Base-by-base conservation (phyloP, 495 filamentous ascomycete species). In the Trichoderma asperelloides region DNA sequence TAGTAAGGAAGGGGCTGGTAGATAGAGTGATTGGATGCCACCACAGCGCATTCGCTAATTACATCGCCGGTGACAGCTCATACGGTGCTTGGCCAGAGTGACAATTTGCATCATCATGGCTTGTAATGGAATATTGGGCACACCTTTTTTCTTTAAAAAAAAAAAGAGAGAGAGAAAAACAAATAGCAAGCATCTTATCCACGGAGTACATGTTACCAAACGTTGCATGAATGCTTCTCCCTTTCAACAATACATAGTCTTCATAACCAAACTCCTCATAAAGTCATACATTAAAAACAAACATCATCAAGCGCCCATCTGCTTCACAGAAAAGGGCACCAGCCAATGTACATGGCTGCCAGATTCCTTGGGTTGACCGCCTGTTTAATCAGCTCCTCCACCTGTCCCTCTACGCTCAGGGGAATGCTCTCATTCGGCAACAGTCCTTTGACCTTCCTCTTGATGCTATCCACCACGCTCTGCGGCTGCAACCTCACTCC, bases 341-440 rank as follows among this genome's bases (percentile, higher is more conserved):
- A 98, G 28, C 95, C 95, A 78, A 98, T 95, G 77, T 98, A 98
- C 95, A 98, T 98, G 7, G 83, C 83, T 18, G 89, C 84, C 75
- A 99, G 78, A 71, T 91, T 93, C 71, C 73, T 84, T 60, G 87
- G 86, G 75, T 90, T 84, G 25, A 88, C 89, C 69, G 95, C 94
- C 78, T 92, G 87, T 76, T 88, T 81, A 65, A 98, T 92, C 72
- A 99, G 75, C 74, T 92, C 90, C 74, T 99, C 91, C 18, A 97
- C 93, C 79, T 98, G 93, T 1, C 95, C 95, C 73, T 97, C 96
- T 12, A 98, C 93, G 6, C 91, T 91, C 27, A 99, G 80, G 60
- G 96, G 92, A 60, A 97, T 93, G 51, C 85, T 91, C 82, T 98
- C 93, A 5, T 88, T 86, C 23, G 87, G 87, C 73, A 97, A 77